Evolutionary conservation across 768 basidiomycete genomes (phyloP), one percentile per base, ranked within the genome.

Genomic region (Leccinellum luteum): DNA sequence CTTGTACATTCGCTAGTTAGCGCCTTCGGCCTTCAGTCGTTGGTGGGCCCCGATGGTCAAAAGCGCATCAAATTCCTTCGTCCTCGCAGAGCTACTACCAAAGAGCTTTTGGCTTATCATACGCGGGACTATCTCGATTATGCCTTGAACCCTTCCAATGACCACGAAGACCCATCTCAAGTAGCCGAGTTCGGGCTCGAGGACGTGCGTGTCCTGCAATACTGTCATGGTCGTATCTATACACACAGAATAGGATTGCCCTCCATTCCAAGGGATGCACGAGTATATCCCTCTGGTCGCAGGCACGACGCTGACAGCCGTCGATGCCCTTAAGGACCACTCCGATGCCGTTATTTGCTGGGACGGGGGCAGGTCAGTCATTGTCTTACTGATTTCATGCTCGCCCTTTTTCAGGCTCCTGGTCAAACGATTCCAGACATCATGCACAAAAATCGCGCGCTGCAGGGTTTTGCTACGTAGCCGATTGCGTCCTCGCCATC

Each of bases 381-480:
- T 34, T 19, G 41, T 59, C 51, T 43, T 44, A 27, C 35, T 30
- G 9, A 41, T 44, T 43, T 44, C 21, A 34, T 28, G 5, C 19
- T 19, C 15, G 8, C 34, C 23, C 31, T 31, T 51, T n/a, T 56
- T 63, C 45, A 57, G 15, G 31, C 14, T 12, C 14, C 23, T 3
- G 19, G 27, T 30, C 52, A 34, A 51, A 21, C 35, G 13, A 50
- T 32, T 57, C 14, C 52, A 86, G 94, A 65, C 95, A 96, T 64
- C 95, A 97, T 64, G 90, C 91, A 0, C 82, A 85, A 51, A 88
- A 91, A 68, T 79, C 83, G 0, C 78, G 76, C 44, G 94, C 94
- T 1, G 85, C 90, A 4, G 95, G 95, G 0, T 98, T 91, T 73
- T 98, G 95, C 76, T 98, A 97, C 68, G 89, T 98, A 21, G 90